Conservation (phyloP, 108 stramenopile genomes). For the Phaeodactylum tricornutum region DNA sequence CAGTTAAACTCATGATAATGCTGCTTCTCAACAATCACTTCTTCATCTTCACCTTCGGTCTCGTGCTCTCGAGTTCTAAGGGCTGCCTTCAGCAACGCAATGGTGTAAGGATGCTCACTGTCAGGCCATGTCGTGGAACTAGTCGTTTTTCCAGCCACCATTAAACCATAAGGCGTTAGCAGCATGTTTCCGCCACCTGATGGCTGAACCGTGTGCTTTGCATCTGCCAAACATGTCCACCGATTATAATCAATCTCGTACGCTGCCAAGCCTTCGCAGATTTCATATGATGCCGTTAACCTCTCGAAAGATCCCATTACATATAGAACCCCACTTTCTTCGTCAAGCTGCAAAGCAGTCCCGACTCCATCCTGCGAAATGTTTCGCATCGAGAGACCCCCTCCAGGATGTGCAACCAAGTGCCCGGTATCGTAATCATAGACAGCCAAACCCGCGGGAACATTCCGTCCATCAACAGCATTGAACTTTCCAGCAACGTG, state of each 20-base stretch:
- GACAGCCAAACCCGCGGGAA: conserved; percentile 76
- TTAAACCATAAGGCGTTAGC: conserved; percentile 72
- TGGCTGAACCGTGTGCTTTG: conserved; percentile 66
- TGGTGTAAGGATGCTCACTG: conserved; percentile 58
- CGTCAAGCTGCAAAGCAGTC: conserved; percentile 75
- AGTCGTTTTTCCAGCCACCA: conserved; percentile 78
- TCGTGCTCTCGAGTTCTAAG: conserved; percentile 36
- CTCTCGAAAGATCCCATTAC: conserved; percentile 86
- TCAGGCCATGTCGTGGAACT: conserved; percentile 65
- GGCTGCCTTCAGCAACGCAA: conserved; percentile 72
- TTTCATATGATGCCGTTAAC: conserved; percentile 41
- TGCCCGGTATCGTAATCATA: conserved; percentile 76
- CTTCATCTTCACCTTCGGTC: conserved; percentile 11
- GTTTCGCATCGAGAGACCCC: conserved; percentile 71
- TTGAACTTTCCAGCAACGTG: conserved; percentile 89
- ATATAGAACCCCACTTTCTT: conserved; percentile 75
- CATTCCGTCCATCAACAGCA: conserved; percentile 75
- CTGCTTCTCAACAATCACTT: conserved; percentile 14
- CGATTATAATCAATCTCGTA: conserved; percentile 64
- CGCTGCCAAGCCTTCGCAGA: conserved; percentile 70
- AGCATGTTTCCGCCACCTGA: conserved; percentile 84
- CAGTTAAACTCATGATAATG: conserved; percentile 73
- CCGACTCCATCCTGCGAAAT: conserved; percentile 73
- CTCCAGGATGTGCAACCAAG: conserved; percentile 81
- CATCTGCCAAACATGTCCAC: conserved; percentile 84